Percentiles rank a stretch among this genome's conserved stretches.
Evolutionary conservation across 208 protist genomes (phyloP).

Genomic region (Acanthamoeba lugdunensis): DNA sequence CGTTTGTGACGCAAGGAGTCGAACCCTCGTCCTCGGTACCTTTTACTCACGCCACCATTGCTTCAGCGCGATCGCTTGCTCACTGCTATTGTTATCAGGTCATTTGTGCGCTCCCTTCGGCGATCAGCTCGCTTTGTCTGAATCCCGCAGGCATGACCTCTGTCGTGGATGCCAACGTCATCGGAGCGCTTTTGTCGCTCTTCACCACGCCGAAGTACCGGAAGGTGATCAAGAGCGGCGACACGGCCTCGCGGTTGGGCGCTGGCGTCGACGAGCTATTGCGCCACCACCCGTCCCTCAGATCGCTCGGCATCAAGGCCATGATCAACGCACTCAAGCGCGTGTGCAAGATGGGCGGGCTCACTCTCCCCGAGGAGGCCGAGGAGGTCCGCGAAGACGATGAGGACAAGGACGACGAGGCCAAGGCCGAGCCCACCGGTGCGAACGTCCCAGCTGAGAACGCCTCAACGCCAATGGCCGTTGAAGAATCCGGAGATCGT

Average conservation of each 20-base stretch:
- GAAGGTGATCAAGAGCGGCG: constrained; percentile 56
- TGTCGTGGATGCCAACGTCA: constrained; percentile 40
- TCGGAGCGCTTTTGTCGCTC: constrained; percentile 54
- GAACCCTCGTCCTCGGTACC: constrained; percentile 35
- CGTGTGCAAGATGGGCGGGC: constrained; percentile 55
- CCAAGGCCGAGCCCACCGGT: not conserved
- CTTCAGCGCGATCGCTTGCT: not conserved
- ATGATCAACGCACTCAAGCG: constrained; percentile 32
- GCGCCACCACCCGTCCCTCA: constrained; percentile 46
- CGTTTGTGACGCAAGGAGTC: not conserved
- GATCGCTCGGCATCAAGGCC: constrained; percentile 43
- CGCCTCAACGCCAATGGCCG: not conserved
- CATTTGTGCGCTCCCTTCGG: constrained; percentile 38
- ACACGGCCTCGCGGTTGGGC: constrained; percentile 60
- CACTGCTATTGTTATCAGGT: not conserved
- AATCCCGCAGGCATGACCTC: constrained; percentile 17
- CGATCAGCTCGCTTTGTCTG: constrained; percentile 53
- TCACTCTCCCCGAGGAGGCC: not conserved
- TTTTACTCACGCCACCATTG: not conserved
- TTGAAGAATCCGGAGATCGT: not conserved
- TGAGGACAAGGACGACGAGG: not conserved
- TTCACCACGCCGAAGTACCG: constrained; percentile 59
- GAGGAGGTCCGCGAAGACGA: not conserved
- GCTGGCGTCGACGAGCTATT: constrained; percentile 53
- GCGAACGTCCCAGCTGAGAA: not conserved